Conservation (phyloP, 805 yeast genomes). For the Deakozyma indianensis region DNA sequence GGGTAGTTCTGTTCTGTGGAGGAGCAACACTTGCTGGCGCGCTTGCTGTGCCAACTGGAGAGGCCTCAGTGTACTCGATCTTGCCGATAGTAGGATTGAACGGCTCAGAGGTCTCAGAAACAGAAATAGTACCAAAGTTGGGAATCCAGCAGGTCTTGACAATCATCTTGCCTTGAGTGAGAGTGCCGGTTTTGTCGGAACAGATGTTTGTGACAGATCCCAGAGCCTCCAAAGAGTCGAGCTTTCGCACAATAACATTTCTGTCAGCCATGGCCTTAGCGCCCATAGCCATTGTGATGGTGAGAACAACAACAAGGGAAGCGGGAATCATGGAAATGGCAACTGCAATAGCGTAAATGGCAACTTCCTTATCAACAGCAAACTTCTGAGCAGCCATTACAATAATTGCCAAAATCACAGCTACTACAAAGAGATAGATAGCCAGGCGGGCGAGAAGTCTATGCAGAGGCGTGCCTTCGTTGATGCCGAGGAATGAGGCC, state of each 20-base stretch:
- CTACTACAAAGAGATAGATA: constrained; percentile 51
- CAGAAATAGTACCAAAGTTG: constrained; percentile 39
- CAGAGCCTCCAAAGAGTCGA: constrained; percentile 64
- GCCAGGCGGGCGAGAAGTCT: constrained; percentile 66
- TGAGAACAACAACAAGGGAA: constrained; percentile 61
- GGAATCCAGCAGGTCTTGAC: constrained; percentile 61
- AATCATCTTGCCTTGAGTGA: constrained; percentile 70
- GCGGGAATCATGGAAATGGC: constrained; percentile 75
- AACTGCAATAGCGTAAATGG: constrained; percentile 79
- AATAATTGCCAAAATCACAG: constrained; percentile 74
- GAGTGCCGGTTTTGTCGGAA: constrained; percentile 73
- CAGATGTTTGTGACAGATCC: constrained; percentile 72
- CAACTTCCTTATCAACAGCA: constrained; percentile 63
- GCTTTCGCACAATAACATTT: constrained; percentile 59
- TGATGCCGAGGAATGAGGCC: constrained; percentile 62
- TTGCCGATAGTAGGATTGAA: constrained; percentile 50
- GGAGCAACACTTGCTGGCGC: background rate
- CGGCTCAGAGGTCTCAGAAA: constrained; percentile 43
- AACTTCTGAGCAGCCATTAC: constrained; percentile 78
- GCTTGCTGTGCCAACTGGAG: background rate
- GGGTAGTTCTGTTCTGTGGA: constrained; percentile 2
- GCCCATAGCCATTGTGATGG: constrained; percentile 79
- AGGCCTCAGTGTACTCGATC: constrained; percentile 4
- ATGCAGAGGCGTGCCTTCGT: constrained; percentile 72
- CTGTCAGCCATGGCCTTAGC: constrained; percentile 58